phyloP scores from a whole-genome alignment of 148 eudicot genomes.

The Rhododendron vialii region DNA sequence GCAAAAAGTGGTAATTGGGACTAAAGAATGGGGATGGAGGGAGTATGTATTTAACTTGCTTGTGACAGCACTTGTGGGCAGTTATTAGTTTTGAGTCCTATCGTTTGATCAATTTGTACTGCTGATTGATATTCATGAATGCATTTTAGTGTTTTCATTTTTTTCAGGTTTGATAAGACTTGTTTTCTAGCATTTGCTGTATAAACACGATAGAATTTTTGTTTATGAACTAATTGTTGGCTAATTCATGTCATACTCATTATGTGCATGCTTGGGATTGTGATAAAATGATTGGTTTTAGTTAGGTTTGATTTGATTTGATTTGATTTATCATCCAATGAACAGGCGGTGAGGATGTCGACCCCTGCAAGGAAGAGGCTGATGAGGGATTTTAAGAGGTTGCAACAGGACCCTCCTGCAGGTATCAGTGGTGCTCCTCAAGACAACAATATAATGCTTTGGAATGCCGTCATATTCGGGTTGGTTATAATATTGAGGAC shows the following conservation, averaged over 20 bases:
- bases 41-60: background rate
- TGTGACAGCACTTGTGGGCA: background rate
- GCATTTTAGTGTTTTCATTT: background rate
- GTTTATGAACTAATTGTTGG: background rate
- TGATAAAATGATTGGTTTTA: background rate
- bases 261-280: background rate
- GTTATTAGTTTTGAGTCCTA: background rate
- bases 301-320: background rate
- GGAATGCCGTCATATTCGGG: slow-evolving; percentile 59
- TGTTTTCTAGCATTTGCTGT: background rate
- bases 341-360: slow-evolving; percentile 34
- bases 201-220: background rate
- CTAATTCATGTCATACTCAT: background rate
- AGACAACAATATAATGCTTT: slow-evolving; percentile 47
- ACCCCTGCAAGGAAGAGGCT: slow-evolving; percentile 49
- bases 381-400: slow-evolving; percentile 54
- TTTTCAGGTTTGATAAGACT: background rate
- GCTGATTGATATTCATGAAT: background rate
- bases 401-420: slow-evolving; percentile 52
- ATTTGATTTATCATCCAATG: background rate
- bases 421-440: slow-evolving; percentile 54
- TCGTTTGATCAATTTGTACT: background rate
- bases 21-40: no score
- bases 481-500: slow-evolving; percentile 5
- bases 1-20: no score